These are phyloP conservation scores for Kentomonas sorsogonicus DNA, from an alignment of 208 protist genomes.

Conservation along the genomic window DNA sequence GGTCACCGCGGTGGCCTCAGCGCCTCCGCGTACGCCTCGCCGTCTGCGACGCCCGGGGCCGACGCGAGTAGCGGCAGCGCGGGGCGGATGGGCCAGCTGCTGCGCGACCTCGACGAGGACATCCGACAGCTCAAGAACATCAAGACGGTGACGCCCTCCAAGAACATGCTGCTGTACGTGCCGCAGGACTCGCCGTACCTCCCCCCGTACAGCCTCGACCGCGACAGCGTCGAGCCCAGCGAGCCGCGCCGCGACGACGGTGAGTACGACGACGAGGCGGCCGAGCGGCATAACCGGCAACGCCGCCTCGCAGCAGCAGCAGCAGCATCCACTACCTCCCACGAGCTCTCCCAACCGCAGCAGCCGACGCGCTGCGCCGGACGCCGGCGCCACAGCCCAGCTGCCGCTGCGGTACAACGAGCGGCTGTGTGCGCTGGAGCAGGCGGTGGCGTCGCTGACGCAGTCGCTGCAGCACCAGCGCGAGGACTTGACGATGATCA, in stretches of 20 bases:
- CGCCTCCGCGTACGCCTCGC: no score
- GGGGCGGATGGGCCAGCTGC: slow-evolving; percentile 63
- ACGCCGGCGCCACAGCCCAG: not conserved
- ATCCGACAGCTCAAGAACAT: slow-evolving; percentile 73
- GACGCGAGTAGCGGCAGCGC: no score
- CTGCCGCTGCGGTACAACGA: slow-evolving; percentile 24
- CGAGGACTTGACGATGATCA: slow-evolving; percentile 82
- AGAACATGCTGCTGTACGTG: slow-evolving; percentile 70
- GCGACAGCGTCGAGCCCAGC: not conserved
- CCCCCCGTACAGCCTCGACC: slow-evolving; percentile 1
- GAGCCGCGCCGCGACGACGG: slow-evolving; percentile 15
- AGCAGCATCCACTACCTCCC: not conserved
- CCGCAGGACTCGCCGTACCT: slow-evolving; percentile 24
- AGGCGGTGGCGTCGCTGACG: slow-evolving; percentile 66
- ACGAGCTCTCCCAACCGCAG: not conserved
- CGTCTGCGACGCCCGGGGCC: no score
- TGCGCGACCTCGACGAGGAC: slow-evolving; percentile 79
- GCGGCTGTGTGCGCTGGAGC: slow-evolving; percentile 59
- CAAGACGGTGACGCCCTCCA: slow-evolving; percentile 50
- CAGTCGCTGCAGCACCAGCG: slow-evolving; percentile 76
- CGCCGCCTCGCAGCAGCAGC: not conserved
- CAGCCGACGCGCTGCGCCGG: not conserved
- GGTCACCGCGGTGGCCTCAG: no score
- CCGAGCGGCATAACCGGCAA: not conserved
- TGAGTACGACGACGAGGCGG: slow-evolving; percentile 13